Evolutionary conservation across 2,329 filamentous ascomycete genomes (phyloP), one percentile per base, ranked within the genome.

Genomic region (Trichoderma atroviride): DNA sequence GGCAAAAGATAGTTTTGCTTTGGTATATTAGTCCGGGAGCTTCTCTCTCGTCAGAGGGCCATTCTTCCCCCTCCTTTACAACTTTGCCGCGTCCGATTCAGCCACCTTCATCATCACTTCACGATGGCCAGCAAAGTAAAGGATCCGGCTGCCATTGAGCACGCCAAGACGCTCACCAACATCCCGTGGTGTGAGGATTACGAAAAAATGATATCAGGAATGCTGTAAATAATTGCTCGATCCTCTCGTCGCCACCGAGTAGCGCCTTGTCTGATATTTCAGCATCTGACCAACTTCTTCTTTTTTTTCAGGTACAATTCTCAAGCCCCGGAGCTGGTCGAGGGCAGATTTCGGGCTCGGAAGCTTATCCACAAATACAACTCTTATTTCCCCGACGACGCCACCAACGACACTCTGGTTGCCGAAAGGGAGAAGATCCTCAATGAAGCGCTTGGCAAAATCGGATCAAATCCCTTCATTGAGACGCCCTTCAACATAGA

Each of bases 121-220:
- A 70, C 19, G 19, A 78, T 79, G 77, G 75, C 76, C 60, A 73
- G 69, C 63, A 71, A 68, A 1, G 71, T 74, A 37, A 85, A 85
- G 70, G 79, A 86, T 67, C 69, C 74, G 0, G 77, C 78, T 33
- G 78, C 79, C 56, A 80, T 87, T 47, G 81, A 79, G 58, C 77
- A 79, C 31, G 85, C 86, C 19, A 84, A 80, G 72, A 80, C 79
- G 40, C 76, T 88, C 13, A 78, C 82, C 11, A 82, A 88, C 70
- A 79, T 85, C 1, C 87, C 86, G 0, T 86, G 84, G 81, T 85
- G 85, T 70, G 87, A 89, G 9, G 84, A 89, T 70, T 90, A 89
- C 66, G 86, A 89, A 74, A 87, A 85, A 74, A 89, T 90, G 87
- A 86, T 90, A 59, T 89, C 86, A 0, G 87, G 87, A 33, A 86